Conservation (phyloP, 2,329 filamentous ascomycete genomes). For the Passalora sequoiae region DNA sequence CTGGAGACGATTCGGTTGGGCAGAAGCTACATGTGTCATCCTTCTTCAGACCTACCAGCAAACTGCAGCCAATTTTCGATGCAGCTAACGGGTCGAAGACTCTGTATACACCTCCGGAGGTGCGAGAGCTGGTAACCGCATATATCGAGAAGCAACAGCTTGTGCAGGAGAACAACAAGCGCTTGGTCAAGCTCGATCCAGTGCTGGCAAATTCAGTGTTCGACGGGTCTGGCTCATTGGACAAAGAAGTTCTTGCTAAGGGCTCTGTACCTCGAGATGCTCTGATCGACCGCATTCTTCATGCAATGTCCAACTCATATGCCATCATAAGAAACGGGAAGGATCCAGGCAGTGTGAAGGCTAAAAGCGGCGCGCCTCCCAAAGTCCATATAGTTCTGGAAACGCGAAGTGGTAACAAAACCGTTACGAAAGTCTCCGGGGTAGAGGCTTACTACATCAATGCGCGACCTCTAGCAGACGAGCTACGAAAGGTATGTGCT, state of each 20-base stretch:
- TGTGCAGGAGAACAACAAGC: slow-evolving; percentile 54
- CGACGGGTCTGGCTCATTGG: slow-evolving; percentile 47
- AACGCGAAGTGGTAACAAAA: slow-evolving; percentile 62
- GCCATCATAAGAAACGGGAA: slow-evolving; percentile 50
- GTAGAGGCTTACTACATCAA: slow-evolving; percentile 59
- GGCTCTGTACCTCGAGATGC: slow-evolving; percentile 56
- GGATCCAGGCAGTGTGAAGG: slow-evolving; percentile 46
- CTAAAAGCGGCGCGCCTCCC: slow-evolving; percentile 56
- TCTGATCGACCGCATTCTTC: slow-evolving; percentile 55
- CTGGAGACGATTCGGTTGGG: slow-evolving; percentile 39
- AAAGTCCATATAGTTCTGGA: slow-evolving; percentile 58
- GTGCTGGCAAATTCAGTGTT: slow-evolving; percentile 60
- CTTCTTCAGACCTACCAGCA: slow-evolving; percentile 54
- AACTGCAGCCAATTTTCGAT: slow-evolving; percentile 53
- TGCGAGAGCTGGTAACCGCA: slow-evolving; percentile 52
- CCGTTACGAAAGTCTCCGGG: slow-evolving; percentile 58
- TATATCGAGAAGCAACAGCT: slow-evolving; percentile 57
- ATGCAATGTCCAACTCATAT: slow-evolving; percentile 53
- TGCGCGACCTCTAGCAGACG: slow-evolving; percentile 57
- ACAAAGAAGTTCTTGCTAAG: slow-evolving; percentile 53
- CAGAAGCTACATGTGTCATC: slow-evolving; percentile 49
- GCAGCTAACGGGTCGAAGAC: slow-evolving; percentile 41
- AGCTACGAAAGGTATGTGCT: slow-evolving; percentile 62
- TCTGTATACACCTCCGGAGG: slow-evolving; percentile 56
- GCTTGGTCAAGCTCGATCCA: slow-evolving; percentile 58